Evolutionary conservation across 257 asterid species (phyloP), one percentile per base, ranked within the genome.

Genomic region (Gentiana dahurica): DNA sequence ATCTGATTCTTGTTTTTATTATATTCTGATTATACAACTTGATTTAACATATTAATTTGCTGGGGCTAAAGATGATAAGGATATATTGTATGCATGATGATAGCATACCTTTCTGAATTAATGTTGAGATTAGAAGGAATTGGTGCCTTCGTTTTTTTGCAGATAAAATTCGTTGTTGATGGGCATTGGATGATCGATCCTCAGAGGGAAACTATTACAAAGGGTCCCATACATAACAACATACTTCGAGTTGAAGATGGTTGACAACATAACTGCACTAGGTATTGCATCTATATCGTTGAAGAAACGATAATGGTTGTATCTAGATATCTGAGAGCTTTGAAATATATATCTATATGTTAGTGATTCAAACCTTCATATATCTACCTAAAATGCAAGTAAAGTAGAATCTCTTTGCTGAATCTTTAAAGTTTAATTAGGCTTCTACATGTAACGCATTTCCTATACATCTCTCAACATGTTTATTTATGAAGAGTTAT

Each of bases 121-220:
- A 39, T 39, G 44, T 39, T 39, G 4, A 39, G 8, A 39, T 39
- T 39, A 39, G 44, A 39, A 39, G 44, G 44, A 3, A 39, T 41
- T 13, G 44, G 32, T 33, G 36, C 7, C 59, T 37, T 12, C 9
- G 32, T 36, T 34, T 49, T 49, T 57, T 8, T 51, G 24, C 92
- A 91, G 98, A 87, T 91, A 75, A 91, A 91, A 67, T 91, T 87
- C 63, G 57, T 91, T 49, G 68, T 83, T 0, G 96, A 91, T 53
- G 95, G 89, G 13, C 75, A 70, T 43, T 91, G 98, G 98, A 77
- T 52, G 24, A 60, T 71, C 50, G 95, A 91, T 73, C 86, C 95
- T 51, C 75, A 69, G 32, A 81, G 72, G 72, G 98, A 91, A 71
- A 66, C 85, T 3, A 41, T 72, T 38, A 68, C 63, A 38, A 73